phyloP scores from a whole-genome alignment of 2,329 filamentous ascomycete species.

The Thermoascus crustaceus region DNA sequence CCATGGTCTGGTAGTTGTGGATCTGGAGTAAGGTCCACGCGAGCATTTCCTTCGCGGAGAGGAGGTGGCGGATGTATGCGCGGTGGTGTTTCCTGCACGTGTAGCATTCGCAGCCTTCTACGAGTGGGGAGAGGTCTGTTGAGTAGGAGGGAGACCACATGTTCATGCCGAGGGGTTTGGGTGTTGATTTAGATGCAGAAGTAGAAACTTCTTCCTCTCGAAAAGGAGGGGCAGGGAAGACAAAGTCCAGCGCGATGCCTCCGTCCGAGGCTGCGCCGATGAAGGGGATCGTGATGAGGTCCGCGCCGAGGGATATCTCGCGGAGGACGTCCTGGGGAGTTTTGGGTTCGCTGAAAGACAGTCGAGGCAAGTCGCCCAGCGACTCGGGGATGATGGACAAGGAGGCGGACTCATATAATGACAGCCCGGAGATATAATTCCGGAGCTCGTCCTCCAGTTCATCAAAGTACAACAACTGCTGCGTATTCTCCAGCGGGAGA shows the following conservation, averaged over 20 bases:
- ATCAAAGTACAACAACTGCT: constrained; percentile 73
- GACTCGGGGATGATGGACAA: constrained; percentile 57
- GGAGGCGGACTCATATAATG: constrained; percentile 67
- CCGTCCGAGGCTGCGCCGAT: constrained; percentile 67
- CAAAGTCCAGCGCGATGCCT: constrained; percentile 74
- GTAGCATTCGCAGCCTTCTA: constrained; percentile 65
- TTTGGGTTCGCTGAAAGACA: constrained; percentile 62
- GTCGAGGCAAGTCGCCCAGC: constrained; percentile 57
- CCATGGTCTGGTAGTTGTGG: constrained; percentile 73
- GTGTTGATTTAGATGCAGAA: constrained; percentile 11
- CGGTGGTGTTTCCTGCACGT: constrained; percentile 74
- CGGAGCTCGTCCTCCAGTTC: constrained; percentile 58
- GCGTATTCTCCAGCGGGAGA: constrained; percentile 63
- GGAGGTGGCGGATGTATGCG: constrained; percentile 79
- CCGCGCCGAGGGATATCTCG: constrained; percentile 68
- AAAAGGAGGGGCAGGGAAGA: constrained; percentile 49
- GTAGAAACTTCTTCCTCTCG: constrained; percentile 7
- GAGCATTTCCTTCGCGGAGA: constrained; percentile 90
- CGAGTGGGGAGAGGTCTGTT: constrained; percentile 55
- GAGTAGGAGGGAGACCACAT: constrained; percentile 62
- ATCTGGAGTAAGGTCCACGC: constrained; percentile 89
- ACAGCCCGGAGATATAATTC: constrained; percentile 57
- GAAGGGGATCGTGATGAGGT: constrained; percentile 72
- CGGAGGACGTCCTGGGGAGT: constrained; percentile 71
- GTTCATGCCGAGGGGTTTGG: constrained; percentile 59